Evolutionary conservation across 2,329 filamentous ascomycete genomes (phyloP), one percentile per base, ranked within the genome.

Genomic region (Aspergillus luchuensis): DNA sequence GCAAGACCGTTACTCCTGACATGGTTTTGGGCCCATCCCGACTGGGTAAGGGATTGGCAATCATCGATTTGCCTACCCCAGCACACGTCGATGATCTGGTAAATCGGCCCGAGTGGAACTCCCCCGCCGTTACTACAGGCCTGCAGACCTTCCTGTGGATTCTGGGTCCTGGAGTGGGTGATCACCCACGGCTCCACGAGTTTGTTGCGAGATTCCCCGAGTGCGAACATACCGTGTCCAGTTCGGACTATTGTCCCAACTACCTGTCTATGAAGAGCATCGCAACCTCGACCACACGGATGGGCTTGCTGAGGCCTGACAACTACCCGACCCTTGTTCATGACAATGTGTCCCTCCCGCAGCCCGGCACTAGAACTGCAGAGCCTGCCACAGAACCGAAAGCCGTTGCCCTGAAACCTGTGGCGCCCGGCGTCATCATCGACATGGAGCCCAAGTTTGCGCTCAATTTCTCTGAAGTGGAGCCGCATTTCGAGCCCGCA

Each of bases 81-180:
- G 85, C 87, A 7, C 93, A 95, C 69, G 79, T 98, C 25, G 85
- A 89, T 11, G 77, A 84, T 5, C 82, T 97, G 56, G 69, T 96
- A 47, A 79, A 81, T 38, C 85, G 91, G 33, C 82, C 87, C 3
- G 94, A 97, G 74, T 93, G 91, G 87, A 79, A 82, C 17, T 84
- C 85, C 39, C 69, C 80, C 10, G 79, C 85, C 30, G 79, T 96
- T 36, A 91, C 91, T 82, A 80, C 80, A 6, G 85, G 88, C 52
- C 75, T 97, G 49, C 79, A 83, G 49, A 83, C 84, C 43, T 85
- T 96, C 52, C 85, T 95, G 67, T 99, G 95, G 94, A 87, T 91
- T 23, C 82, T 97, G 25, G 91, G 91, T 0, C 81, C 83, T 4
- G 87, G 84, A 2, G 82, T 98, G 13, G 80, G 83, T 6, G 79